phyloP scores from a whole-genome alignment of 768 basidiomycete genomes.

The Pleurotus citrinopileatus region DNA sequence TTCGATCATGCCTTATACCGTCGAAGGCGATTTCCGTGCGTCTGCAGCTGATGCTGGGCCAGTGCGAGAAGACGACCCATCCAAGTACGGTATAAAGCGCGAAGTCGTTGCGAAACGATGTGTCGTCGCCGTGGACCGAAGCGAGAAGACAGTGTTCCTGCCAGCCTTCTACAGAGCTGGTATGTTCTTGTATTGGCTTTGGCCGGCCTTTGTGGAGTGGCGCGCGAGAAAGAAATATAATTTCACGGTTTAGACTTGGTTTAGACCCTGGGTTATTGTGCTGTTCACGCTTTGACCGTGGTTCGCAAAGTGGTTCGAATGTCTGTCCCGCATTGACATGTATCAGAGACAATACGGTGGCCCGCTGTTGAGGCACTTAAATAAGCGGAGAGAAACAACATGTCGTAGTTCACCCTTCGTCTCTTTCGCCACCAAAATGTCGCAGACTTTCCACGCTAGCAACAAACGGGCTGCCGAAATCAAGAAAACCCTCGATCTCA shows the following conservation, averaged over 20 bases:
- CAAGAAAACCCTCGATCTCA: too few species aligned
- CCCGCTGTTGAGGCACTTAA: too few species aligned
- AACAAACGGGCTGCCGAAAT: too few species aligned
- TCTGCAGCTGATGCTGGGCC: conserved; percentile 66
- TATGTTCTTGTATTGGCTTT: conserved; percentile 64
- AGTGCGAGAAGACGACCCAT: conserved; percentile 49
- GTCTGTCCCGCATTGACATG: too few species aligned
- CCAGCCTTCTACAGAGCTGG: conserved; percentile 44
- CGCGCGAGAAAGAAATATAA: conserved; percentile 64
- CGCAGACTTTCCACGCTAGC: too few species aligned
- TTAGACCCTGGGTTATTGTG: too few species aligned
- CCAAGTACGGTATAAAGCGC: conserved; percentile 54
- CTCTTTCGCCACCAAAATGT: too few species aligned
- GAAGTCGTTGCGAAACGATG: conserved; percentile 59
- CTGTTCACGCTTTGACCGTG: too few species aligned
- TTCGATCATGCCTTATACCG: conserved; percentile 61
- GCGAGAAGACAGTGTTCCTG: conserved; percentile 58
- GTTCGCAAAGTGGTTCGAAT: too few species aligned
- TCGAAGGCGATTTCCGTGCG: conserved; percentile 77
- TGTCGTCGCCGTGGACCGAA: conserved; percentile 55
- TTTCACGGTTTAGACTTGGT: conserved; percentile 25
- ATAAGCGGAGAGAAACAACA: too few species aligned
- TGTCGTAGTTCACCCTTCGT: too few species aligned
- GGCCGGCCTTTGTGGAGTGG: conserved; percentile 56
- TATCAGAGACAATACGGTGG: too few species aligned